Base-by-base conservation (phyloP, 139 green algal genomes). In the Picochlorum costavermella region DNA sequence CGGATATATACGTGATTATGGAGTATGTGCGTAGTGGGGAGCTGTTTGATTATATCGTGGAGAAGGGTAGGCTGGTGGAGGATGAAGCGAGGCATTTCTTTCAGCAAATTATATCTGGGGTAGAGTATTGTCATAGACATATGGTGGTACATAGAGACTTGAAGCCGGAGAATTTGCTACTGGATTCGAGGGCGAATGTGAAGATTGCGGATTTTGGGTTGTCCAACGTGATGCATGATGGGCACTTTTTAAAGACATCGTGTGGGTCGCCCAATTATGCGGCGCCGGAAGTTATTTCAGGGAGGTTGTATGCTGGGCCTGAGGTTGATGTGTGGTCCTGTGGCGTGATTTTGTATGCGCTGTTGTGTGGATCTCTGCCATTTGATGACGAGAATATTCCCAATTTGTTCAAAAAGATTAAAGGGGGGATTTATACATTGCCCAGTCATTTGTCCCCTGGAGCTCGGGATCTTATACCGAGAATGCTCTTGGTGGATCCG, bases 381-480 rank as follows among this genome's bases (percentile, higher is more conserved):
- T 99, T 99, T 82, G 94, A 99, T 71, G 94, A 99, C 69, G 94
- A 99, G 65, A 97, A 97, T 80, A 99, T 99, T 68, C 94, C 94
- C 50, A 99, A 98, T 75, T 87, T 99, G 50, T 99, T 99, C 80
- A 98, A 96, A 67, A 99, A 99, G 77, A 99, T 99, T 80, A 99
- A 99, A 76, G 84, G 67, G 25, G 87, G 87, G 48, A 96, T 97
- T 55, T 99, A 98, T 81, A 94, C 89, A 33, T 83, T 99, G 65
- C 94, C 94, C 25, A 89, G 65, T 40, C 88, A 98, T 78, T 83
- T 99, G 36, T 95, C 85, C 5, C 74, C 85, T 56, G 89, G 90
- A 2, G 91, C 94, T 9, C 79, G 92, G 25, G 94, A 99, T 69
- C 83, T 99, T 14, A 98, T 99, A 64, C 88, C 91, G 2, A 85